Percentiles rank a stretch among this genome's conserved stretches.
Conservation (phyloP, 345 rosid genomes). For the Orychophragmus violaceus region DNA sequence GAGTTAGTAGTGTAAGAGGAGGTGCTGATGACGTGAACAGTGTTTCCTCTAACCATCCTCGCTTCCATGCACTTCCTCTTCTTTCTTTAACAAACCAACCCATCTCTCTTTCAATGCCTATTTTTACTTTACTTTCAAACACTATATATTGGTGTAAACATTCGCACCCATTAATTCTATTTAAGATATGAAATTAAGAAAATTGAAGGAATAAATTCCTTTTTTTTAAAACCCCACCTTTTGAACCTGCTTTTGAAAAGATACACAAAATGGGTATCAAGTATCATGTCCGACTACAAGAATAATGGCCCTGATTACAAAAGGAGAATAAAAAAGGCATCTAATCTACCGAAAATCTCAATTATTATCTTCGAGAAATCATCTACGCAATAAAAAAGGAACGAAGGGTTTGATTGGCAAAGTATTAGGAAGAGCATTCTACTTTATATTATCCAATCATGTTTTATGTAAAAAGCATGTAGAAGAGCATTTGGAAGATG, state of each 20-base stretch:
- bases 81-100: constrained; percentile 55
- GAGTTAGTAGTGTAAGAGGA: constrained; percentile 45
- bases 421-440: too few species aligned
- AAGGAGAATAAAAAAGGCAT: not conserved
- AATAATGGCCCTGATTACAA: not conserved
- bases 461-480: too few species aligned
- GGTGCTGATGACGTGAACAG: constrained; percentile 51
- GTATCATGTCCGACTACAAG: not conserved
- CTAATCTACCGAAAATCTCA: not conserved
- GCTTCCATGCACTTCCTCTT: constrained; percentile 66
- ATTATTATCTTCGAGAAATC: too few species aligned
- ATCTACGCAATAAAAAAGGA: too few species aligned
- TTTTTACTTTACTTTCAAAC: not conserved
- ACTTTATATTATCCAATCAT: too few species aligned
- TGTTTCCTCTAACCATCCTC: constrained; percentile 51
- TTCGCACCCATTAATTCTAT: not conserved
- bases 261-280: not conserved
- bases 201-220: not conserved
- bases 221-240: not conserved
- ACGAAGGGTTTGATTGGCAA: too few species aligned
- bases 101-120: not conserved
- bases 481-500: too few species aligned
- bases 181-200: not conserved
- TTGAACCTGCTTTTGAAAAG: constrained; percentile 11
- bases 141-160: not conserved